phyloP scores from a whole-genome alignment of 169 alveolate species.

The Eimeria zaria region DNA sequence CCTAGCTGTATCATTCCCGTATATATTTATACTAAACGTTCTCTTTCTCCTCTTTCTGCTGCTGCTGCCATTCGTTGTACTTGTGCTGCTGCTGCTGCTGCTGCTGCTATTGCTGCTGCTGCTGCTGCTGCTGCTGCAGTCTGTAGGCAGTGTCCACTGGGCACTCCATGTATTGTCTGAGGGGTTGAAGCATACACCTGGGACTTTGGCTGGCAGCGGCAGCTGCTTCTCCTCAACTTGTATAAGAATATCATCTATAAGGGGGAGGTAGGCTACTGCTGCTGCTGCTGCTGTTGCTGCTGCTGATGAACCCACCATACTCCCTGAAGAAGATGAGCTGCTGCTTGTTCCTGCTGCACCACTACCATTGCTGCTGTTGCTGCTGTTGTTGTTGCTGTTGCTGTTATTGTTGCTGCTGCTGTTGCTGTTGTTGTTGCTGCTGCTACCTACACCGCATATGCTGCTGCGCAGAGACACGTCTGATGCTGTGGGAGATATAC shows the following conservation, averaged over 20 bases:
- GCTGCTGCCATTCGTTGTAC: background rate
- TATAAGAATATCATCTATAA: constrained; percentile 8
- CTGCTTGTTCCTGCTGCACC: background rate
- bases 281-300: constrained; percentile 15
- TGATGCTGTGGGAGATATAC: constrained; percentile 13
- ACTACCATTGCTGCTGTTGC: background rate
- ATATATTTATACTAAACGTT: constrained; percentile 15
- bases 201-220: constrained; percentile 30
- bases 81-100: background rate
- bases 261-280: constrained; percentile 24
- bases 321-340: background rate
- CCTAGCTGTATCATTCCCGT: constrained; percentile 37
- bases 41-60: constrained; percentile 16
- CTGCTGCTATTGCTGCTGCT: constrained; percentile 22
- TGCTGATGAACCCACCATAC: too few species aligned
- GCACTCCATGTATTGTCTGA: constrained; percentile 50
- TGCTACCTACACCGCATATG: too few species aligned
- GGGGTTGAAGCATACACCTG: constrained; percentile 22
- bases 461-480: constrained; percentile 36
- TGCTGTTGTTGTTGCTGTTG: background rate
- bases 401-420: background rate
- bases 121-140: constrained; percentile 6
- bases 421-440: background rate
- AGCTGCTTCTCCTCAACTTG: constrained; percentile 51
- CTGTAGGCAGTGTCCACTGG: constrained; percentile 32